These are phyloP conservation scores for Mangifera indica DNA, from an alignment of 345 rosid species.

Conservation along the genomic window DNA sequence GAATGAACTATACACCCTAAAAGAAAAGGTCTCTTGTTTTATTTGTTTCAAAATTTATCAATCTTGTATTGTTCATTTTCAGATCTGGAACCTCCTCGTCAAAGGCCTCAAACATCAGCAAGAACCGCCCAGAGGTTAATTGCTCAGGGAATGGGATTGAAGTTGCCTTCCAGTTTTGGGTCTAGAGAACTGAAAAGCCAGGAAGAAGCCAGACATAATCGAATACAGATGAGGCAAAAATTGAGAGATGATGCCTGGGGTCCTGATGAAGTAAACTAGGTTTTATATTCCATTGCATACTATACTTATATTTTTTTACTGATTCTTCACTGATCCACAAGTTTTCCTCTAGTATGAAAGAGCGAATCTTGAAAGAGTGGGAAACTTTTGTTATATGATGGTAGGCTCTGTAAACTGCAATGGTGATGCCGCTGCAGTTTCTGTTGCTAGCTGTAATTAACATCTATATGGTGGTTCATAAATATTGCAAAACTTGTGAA, in stretches of 20 bases:
- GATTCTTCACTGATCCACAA: background rate
- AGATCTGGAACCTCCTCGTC: conserved; percentile 91
- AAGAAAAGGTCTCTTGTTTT: background rate
- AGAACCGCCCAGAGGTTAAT: conserved; percentile 91
- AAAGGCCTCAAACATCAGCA: conserved; percentile 85
- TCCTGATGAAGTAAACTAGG: conserved; percentile 32
- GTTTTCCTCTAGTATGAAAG: background rate
- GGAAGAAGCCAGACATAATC: conserved; percentile 83
- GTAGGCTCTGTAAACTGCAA: too few relatives aligned
- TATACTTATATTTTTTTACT: background rate
- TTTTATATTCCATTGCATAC: background rate
- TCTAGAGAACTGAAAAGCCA: conserved; percentile 64
- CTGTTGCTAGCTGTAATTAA: background rate
- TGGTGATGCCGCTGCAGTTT: background rate
- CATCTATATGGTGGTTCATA: background rate
- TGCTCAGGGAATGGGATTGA: conserved; percentile 90
- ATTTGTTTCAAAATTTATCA: background rate
- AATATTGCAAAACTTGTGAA: background rate
- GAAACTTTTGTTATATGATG: background rate
- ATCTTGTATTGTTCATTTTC: conserved; percentile 8
- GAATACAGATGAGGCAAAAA: conserved; percentile 73
- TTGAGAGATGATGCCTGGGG: conserved; percentile 94
- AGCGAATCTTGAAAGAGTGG: background rate
- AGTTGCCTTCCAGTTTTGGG: conserved; percentile 60
- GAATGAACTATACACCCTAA: background rate